A percentile compares a stretch with the other conserved stretches of the same genome.
These are phyloP conservation scores for Colletotrichum sp. DNA, from an alignment of 2,329 filamentous ascomycete species.

Conservation along the genomic window DNA sequence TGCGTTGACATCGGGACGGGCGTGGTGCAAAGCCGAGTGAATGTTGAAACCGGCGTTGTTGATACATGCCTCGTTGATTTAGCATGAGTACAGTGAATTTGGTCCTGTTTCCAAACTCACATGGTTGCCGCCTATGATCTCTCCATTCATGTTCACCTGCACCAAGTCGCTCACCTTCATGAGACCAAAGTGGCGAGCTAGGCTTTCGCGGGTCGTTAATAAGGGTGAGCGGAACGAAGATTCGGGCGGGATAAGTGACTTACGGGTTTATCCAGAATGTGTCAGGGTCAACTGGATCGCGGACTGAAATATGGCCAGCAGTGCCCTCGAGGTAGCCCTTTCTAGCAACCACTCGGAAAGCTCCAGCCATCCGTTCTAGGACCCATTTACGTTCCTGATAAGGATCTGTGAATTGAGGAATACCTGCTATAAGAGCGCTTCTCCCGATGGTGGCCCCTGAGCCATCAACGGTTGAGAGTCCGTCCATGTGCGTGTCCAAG, in stretches of 20 bases:
- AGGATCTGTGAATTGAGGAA: background rate
- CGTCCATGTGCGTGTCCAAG: background rate
- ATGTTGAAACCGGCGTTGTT: background rate
- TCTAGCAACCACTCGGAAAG: background rate
- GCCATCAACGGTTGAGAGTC: background rate
- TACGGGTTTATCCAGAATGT: background rate
- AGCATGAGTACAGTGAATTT: background rate
- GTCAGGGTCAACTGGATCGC: background rate
- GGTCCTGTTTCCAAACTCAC: background rate
- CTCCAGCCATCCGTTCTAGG: background rate
- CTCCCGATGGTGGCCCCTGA: background rate
- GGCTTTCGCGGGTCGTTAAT: background rate
- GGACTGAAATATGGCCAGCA: background rate
- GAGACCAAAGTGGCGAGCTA: background rate
- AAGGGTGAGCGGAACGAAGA: background rate
- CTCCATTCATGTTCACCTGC: background rate
- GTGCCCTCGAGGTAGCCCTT: background rate
- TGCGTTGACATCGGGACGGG: background rate
- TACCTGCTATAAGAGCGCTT: background rate
- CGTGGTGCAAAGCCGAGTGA: background rate
- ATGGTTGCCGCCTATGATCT: background rate
- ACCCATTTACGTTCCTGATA: background rate
- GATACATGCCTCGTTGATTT: background rate
- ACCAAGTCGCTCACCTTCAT: background rate
- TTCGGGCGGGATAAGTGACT: background rate